phyloP scores from a whole-genome alignment of 2,329 filamentous ascomycete species.

The Aureobasidium namibiae region DNA sequence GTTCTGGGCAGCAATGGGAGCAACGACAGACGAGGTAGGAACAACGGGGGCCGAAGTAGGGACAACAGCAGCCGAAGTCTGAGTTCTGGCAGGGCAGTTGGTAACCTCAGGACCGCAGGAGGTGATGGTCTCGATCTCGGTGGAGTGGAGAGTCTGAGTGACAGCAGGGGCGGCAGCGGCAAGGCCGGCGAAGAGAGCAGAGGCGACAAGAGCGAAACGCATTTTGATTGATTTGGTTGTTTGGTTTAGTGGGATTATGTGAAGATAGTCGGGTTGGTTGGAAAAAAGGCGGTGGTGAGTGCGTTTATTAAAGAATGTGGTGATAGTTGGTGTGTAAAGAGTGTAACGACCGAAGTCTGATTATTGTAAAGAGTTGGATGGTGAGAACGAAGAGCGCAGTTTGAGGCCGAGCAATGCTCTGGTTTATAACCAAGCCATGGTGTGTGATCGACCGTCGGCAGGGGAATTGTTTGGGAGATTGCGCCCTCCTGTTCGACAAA shows the following conservation, averaged over 20 bases:
- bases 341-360: constrained; percentile 25
- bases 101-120: constrained; percentile 16
- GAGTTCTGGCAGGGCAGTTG: constrained; percentile 16
- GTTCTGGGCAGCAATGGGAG: background rate
- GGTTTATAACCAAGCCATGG: background rate
- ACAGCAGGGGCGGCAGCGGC: constrained; percentile 1
- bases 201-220: constrained; percentile 23
- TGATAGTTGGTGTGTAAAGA: constrained; percentile 19
- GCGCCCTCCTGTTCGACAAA: constrained; percentile 1
- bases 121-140: constrained; percentile 17
- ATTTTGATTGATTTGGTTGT: constrained; percentile 19
- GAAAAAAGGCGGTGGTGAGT: constrained; percentile 13
- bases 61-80: background rate
- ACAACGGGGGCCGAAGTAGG: background rate
- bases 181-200: constrained; percentile 22
- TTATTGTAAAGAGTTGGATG: constrained; percentile 8
- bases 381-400: background rate
- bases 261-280: constrained; percentile 11
- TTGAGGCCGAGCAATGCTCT: background rate
- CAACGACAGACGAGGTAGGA: background rate
- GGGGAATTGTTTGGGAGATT: constrained; percentile 9
- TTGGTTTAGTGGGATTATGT: constrained; percentile 14
- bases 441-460: background rate
- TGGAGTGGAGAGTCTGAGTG: constrained; percentile 15
- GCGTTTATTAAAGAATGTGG: constrained; percentile 16